Percentiles rank a stretch among this genome's conserved stretches.
Conservation (phyloP, 352 stramenopile species). For the Phytophthora meadii region DNA sequence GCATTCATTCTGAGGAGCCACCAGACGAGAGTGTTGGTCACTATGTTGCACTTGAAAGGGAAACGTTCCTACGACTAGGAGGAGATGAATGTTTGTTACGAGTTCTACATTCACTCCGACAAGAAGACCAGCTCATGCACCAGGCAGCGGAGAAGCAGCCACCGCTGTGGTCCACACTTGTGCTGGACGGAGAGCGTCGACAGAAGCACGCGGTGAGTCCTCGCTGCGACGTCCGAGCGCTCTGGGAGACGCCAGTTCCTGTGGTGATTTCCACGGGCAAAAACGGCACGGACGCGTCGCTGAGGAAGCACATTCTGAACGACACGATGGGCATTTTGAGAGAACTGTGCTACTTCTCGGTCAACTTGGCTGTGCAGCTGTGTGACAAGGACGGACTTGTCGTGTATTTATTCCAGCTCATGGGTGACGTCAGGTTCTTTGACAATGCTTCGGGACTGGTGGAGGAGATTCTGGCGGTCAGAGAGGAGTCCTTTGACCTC, state of each 20-base stretch:
- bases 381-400: constrained; percentile 89
- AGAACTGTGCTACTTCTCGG: constrained; percentile 87
- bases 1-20: constrained; percentile 37
- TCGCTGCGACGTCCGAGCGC: constrained; percentile 58
- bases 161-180: constrained; percentile 37
- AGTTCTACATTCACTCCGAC: constrained; percentile 70
- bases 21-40: constrained; percentile 34
- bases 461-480: constrained; percentile 93
- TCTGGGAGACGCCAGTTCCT: constrained; percentile 61
- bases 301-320: constrained; percentile 67
- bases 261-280: constrained; percentile 42
- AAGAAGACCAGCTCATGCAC: constrained; percentile 50
- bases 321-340: constrained; percentile 82
- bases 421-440: constrained; percentile 91
- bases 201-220: constrained; percentile 39
- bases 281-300: constrained; percentile 51
- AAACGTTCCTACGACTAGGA: constrained; percentile 74
- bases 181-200: constrained; percentile 40
- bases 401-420: constrained; percentile 94
- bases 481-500: constrained; percentile 82
- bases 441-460: constrained; percentile 91
- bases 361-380: constrained; percentile 67
- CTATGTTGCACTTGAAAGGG: constrained; percentile 58
- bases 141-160: constrained; percentile 14
- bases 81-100: constrained; percentile 79